Conservation (phyloP, 148 eudicot genomes). For the Amaranthus hypochondriacus region DNA sequence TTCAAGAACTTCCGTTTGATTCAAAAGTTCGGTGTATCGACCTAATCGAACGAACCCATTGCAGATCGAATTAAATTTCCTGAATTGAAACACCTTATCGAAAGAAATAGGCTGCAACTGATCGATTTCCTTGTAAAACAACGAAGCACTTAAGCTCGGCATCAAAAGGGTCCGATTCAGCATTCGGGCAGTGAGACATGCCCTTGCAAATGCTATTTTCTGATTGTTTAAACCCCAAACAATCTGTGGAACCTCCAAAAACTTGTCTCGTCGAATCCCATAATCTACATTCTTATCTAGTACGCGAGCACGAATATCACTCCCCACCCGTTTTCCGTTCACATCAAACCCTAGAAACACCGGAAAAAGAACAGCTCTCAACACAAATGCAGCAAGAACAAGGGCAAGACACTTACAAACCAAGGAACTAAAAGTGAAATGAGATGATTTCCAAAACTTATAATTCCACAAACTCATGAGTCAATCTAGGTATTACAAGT, state of each 20-base stretch:
- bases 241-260: slow-evolving; percentile 88
- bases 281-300: slow-evolving; percentile 6
- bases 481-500: background rate
- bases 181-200: slow-evolving; percentile 81
- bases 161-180: slow-evolving; percentile 74
- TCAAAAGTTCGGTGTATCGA: slow-evolving; percentile 48
- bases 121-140: slow-evolving; percentile 91
- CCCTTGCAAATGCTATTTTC: slow-evolving; percentile 91
- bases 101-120: slow-evolving; percentile 63
- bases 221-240: slow-evolving; percentile 98
- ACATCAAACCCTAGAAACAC: slow-evolving; percentile 29
- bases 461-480: slow-evolving; percentile 39
- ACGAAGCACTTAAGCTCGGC: slow-evolving; percentile 91
- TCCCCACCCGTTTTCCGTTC: slow-evolving; percentile 15
- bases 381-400: slow-evolving; percentile 36
- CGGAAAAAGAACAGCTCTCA: slow-evolving; percentile 44
- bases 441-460: slow-evolving; percentile 38
- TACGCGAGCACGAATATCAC: slow-evolving; percentile 11
- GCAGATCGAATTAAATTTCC: slow-evolving; percentile 64
- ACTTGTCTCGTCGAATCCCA: slow-evolving; percentile 38
- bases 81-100: slow-evolving; percentile 71
- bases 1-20: slow-evolving; percentile 42
- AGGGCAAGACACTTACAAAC: slow-evolving; percentile 52
- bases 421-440: slow-evolving; percentile 39
- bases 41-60: slow-evolving; percentile 73